These are phyloP conservation scores for Monotropa hypopitys DNA, from an alignment of 179 eudicot genomes.

Conservation along the genomic window DNA sequence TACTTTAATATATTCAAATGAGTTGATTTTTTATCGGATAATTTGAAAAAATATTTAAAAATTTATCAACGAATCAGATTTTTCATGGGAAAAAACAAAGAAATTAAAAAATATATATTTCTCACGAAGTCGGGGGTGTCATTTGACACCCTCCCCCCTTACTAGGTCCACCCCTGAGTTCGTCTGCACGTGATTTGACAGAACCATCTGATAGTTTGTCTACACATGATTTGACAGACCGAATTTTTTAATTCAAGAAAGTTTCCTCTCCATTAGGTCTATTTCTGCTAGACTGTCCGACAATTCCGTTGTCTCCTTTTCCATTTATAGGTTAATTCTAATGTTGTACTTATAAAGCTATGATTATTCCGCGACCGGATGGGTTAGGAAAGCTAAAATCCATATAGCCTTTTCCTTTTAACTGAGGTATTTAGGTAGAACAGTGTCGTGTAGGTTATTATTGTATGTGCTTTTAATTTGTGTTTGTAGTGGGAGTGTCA, in stretches of 20 bases:
- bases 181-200: too few relatives aligned
- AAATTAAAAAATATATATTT: too few relatives aligned
- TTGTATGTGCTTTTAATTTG: neutral
- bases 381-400: neutral
- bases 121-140: too few relatives aligned
- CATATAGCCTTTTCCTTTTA: too few relatives aligned
- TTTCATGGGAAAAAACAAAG: too few relatives aligned
- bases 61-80: too few relatives aligned
- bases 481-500: neutral
- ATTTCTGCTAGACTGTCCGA: neutral
- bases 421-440: neutral
- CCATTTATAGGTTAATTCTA: neutral
- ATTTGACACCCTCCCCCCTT: too few relatives aligned
- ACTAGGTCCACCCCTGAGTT: too few relatives aligned
- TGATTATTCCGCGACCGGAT: neutral
- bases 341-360: neutral
- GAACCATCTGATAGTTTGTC: neutral
- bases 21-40: too few relatives aligned
- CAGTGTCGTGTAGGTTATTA: neutral
- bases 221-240: neutral
- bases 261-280: neutral
- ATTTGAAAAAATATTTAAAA: too few relatives aligned
- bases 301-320: neutral
- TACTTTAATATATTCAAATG: too few relatives aligned
- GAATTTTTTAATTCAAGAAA: neutral